Evolutionary conservation across 805 yeast genomes (phyloP).

Genomic region (Suhomyces xylopsoci): DNA sequence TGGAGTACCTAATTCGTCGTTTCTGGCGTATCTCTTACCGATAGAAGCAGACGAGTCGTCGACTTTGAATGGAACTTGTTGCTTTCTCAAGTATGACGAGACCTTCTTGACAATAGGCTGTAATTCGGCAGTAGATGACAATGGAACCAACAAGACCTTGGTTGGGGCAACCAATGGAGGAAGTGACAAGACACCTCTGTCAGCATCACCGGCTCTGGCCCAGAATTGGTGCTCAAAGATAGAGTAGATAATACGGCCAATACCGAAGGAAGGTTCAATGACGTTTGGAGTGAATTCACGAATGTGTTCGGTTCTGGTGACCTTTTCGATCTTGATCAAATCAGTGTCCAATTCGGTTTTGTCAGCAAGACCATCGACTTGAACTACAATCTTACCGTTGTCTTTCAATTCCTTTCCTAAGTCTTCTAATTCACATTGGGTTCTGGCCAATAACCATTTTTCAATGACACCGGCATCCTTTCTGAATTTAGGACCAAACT

Average conservation of each 20-base stretch:
- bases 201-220: slow-evolving; percentile 86
- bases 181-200: slow-evolving; percentile 83
- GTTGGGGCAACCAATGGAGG: slow-evolving; percentile 97
- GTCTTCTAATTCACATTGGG: slow-evolving; percentile 81
- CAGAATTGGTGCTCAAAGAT: slow-evolving; percentile 93
- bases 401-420: slow-evolving; percentile 64
- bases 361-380: slow-evolving; percentile 62
- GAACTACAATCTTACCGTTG: slow-evolving; percentile 62
- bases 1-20: slow-evolving; percentile 98
- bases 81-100: slow-evolving; percentile 66
- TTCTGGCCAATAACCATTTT: slow-evolving; percentile 67
- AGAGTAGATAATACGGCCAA: slow-evolving; percentile 93
- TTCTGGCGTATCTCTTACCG: slow-evolving; percentile 97
- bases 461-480: slow-evolving; percentile 94
- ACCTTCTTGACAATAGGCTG: slow-evolving; percentile 71
- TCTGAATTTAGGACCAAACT: slow-evolving; percentile 97
- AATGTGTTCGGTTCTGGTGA: slow-evolving; percentile 79
- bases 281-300: slow-evolving; percentile 97
- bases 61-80: slow-evolving; percentile 89
- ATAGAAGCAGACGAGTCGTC: slow-evolving; percentile 97
- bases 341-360: slow-evolving; percentile 69
- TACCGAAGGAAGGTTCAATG: slow-evolving; percentile 98
- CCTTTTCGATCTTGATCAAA: slow-evolving; percentile 72
- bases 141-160: slow-evolving; percentile 91
- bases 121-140: slow-evolving; percentile 79